Base-by-base conservation (phyloP, 2,329 filamentous ascomycete species). In the Aspergillus brunneoviolaceus region DNA sequence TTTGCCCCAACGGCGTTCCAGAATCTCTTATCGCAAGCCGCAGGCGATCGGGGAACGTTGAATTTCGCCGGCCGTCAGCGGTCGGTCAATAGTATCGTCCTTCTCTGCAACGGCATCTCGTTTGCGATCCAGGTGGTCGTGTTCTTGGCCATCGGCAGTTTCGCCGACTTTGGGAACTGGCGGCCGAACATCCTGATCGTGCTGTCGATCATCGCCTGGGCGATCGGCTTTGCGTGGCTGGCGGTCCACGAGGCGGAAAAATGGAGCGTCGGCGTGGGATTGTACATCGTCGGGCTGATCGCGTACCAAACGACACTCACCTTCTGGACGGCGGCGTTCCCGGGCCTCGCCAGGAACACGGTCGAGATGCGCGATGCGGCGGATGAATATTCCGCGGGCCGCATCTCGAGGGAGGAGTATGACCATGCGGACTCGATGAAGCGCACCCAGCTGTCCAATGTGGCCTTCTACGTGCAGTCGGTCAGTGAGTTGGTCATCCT, bases 311-410 rank as follows among this genome's bases (percentile, higher is more conserved):
- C 87, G 2, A 87, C 85, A 0, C 76, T 89, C 52, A 89, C 87
- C 0, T 89, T 89, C 70, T 89, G 87, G 85, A 88, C 86, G 0
- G 86, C 87, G 0, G 86, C 87, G 0, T 87, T 87, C 59, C 84
- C 85, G 3, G 79, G 83, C 0, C 73, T 87, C 7, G 83, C 85
- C 4, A 73, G 84, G 6, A 85, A 86, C 64, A 84, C 82, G 0
- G 67, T 71, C 1, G 76, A 82, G 25, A 74, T 86, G 68, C 76
- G 84, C 27, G 71, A 74, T 2, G 80, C 80, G 56, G 83, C 84
- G 5, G 75, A 79, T 35, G 75, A 79, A n/a, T 83, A 80, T 55
- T 77, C 77, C 23, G 73, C 77, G 2, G 82, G 85, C 3, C 76
- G 75, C 1, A 86, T 89, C 49, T 80, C 79, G 1, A 79, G 83